A percentile compares a stretch with the other conserved stretches of the same genome.
Evolutionary conservation across 2,329 filamentous ascomycete genomes (phyloP).

Genomic region (Cladophialophora psammophila): DNA sequence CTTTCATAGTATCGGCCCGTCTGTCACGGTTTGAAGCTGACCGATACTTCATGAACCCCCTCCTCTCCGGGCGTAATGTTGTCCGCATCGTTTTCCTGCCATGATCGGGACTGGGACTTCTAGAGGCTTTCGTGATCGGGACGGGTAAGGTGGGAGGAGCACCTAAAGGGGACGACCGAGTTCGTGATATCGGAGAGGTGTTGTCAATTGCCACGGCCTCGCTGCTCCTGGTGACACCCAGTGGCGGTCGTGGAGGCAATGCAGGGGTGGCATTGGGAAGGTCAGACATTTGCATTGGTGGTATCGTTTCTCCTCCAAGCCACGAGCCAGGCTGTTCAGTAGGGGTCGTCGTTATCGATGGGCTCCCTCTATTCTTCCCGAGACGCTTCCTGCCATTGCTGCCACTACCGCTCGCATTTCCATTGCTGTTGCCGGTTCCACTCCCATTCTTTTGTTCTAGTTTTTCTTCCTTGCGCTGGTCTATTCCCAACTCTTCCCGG

Average conservation of each 20-base stretch:
- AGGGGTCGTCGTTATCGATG: conserved; percentile 31
- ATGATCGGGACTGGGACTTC: conserved; percentile 66
- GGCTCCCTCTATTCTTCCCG: conserved; percentile 36
- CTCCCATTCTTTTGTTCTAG: conserved; percentile 26
- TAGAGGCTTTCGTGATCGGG: conserved; percentile 55
- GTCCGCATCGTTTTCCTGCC: conserved; percentile 65
- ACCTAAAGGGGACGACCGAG: conserved; percentile 36
- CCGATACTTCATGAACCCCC: conserved; percentile 57
- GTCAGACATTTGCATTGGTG: conserved; percentile 78
- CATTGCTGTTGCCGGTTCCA: conserved; percentile 7
- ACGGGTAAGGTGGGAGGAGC: conserved; percentile 46
- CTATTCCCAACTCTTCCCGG: conserved; percentile 51
- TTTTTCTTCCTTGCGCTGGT: conserved; percentile 34
- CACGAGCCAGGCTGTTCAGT: conserved; percentile 53
- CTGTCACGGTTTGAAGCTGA: conserved; percentile 53
- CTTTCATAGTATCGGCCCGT: conserved; percentile 66
- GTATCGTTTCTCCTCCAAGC: conserved; percentile 83
- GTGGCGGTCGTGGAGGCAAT: conserved; percentile 63
- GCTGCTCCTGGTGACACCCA: conserved; percentile 45
- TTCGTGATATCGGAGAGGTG: conserved; percentile 18
- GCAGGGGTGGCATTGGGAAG: conserved; percentile 74
- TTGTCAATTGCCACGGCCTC: conserved; percentile 33
- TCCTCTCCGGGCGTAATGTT: conserved; percentile 59
- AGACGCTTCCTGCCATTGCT: conserved; percentile 32
- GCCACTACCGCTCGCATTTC: conserved; percentile 15